Base-by-base conservation (phyloP, 2,329 filamentous ascomycete species). In the Botrytis byssoidea region DNA sequence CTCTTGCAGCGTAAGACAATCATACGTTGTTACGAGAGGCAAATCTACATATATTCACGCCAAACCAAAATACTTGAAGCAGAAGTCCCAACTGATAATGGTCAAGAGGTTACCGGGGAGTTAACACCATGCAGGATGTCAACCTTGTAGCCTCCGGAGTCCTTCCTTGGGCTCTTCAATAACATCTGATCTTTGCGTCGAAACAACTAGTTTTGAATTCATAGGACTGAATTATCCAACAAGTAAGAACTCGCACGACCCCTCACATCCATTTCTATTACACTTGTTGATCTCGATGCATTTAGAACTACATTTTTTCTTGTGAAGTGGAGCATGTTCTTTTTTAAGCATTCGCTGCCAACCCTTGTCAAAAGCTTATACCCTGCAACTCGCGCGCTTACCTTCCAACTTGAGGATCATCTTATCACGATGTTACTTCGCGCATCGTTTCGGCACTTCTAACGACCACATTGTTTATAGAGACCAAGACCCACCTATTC, bases 311-410 rank as follows among this genome's bases (percentile, higher is more conserved):
- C 40, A 29, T 18, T 25, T 18, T 10, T 51, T 37, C 10, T 12
- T 48, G 44, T 35, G 44, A 51, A 48, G 29, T 22, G 20, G 40
- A 64, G 61, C 40, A 64, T 64, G 25, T 29, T 44, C 37, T 42
- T 42, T n/a, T 42, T 44, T 64, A 64, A 29, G 37, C 61, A 42
- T 32, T 32, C 29, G 10, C 32, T 51, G 42, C 42, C 25, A 51
- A 35, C 22, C 32, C 22, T 51, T 66, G 32, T 46, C 25, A 48
- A 37, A 25, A 22, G 25, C 46, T 35, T 22, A 37, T 66, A 51
- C 64, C 64, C 64, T n/a, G 60, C 37, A 46, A 37, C 64, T 66
- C 6, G 22, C 65, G 65, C 46, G 65, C 65, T 40, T 67, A 67
- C 65, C 35, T 40, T 55, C 65, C 65, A 37, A 67, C 32, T 55